Evolutionary conservation across 495 filamentous ascomycete genomes (phyloP).

Genomic region (Haplographium delicatum): DNA sequence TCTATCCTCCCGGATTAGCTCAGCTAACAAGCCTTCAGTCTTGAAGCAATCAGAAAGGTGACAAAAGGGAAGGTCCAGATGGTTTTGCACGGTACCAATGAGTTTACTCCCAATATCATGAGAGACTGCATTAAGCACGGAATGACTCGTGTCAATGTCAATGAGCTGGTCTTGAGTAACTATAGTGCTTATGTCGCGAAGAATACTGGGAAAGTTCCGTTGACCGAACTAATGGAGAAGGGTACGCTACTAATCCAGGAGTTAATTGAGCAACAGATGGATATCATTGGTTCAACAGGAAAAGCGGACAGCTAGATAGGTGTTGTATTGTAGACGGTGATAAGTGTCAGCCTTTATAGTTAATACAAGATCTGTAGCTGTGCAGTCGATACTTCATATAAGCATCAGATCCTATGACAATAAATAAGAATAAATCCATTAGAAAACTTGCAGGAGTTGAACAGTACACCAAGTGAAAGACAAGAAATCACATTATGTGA

Average conservation of each 20-base stretch:
- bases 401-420: no score
- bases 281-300: slow-evolving; percentile 46
- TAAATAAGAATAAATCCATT: no score
- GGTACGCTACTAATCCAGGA: slow-evolving; percentile 67
- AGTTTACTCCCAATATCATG: slow-evolving; percentile 64
- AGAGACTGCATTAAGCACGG: slow-evolving; percentile 60
- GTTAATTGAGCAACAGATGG: slow-evolving; percentile 68
- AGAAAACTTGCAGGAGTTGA: no score
- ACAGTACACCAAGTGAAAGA: no score
- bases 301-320: slow-evolving; percentile 5
- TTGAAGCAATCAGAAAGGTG: slow-evolving; percentile 54
- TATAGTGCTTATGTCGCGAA: slow-evolving; percentile 60
- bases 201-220: slow-evolving; percentile 55
- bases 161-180: slow-evolving; percentile 71
- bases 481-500: no score
- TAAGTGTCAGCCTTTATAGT: no score
- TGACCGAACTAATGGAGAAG: slow-evolving; percentile 67
- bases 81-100: slow-evolving; percentile 76
- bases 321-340: no score
- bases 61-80: slow-evolving; percentile 58
- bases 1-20: background rate
- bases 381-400: no score
- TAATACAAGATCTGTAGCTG: no score
- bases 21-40: slow-evolving; percentile 1
- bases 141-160: slow-evolving; percentile 75